These are phyloP conservation scores for Pseudogymnoascus sp. DNA, from an alignment of 2,329 filamentous ascomycete genomes.

Conservation along the genomic window DNA sequence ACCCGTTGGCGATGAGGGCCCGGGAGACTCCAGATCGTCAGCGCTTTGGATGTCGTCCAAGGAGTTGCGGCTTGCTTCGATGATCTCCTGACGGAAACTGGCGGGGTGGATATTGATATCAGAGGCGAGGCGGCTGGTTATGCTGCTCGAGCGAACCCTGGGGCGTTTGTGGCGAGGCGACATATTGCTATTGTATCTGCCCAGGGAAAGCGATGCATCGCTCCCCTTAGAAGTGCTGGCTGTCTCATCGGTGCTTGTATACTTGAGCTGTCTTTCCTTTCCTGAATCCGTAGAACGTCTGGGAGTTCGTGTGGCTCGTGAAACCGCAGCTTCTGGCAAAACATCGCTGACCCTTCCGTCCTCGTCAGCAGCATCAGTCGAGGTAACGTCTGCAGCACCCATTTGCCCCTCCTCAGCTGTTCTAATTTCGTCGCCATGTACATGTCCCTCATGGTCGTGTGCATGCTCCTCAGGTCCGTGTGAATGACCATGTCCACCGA, in stretches of 20 bases:
- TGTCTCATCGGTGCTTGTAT: conserved; percentile 24
- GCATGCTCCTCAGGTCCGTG: conserved; percentile 48
- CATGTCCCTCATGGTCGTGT: conserved; percentile 39
- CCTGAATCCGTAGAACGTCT: conserved; percentile 12
- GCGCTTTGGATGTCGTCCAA: conserved; percentile 49
- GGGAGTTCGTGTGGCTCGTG: conserved; percentile 34
- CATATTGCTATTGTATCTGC: conserved; percentile 13
- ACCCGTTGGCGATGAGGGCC: conserved; percentile 23
- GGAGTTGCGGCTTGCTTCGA: conserved; percentile 64
- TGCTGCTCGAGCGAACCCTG: conserved; percentile 21
- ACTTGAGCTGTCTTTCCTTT: conserved; percentile 23
- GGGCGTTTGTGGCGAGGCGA: conserved; percentile 20
- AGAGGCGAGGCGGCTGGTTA: conserved; percentile 49
- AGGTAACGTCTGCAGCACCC: conserved; percentile 31
- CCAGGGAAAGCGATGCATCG: conserved; percentile 13
- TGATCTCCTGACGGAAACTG: conserved; percentile 86
- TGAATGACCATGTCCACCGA: conserved; percentile 86
- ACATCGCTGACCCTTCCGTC: conserved; percentile 51
- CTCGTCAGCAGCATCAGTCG: conserved; percentile 43
- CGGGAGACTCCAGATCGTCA: conserved; percentile 33
- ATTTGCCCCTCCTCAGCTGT: conserved; percentile 29
- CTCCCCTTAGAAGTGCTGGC: conserved; percentile 20
- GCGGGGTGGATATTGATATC: conserved; percentile 78
- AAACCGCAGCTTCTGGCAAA: conserved; percentile 53
- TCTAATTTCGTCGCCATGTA: conserved; percentile 28